These are phyloP conservation scores for Hexamita inflata DNA, from an alignment of 208 protist genomes.

Conservation along the genomic window DNA sequence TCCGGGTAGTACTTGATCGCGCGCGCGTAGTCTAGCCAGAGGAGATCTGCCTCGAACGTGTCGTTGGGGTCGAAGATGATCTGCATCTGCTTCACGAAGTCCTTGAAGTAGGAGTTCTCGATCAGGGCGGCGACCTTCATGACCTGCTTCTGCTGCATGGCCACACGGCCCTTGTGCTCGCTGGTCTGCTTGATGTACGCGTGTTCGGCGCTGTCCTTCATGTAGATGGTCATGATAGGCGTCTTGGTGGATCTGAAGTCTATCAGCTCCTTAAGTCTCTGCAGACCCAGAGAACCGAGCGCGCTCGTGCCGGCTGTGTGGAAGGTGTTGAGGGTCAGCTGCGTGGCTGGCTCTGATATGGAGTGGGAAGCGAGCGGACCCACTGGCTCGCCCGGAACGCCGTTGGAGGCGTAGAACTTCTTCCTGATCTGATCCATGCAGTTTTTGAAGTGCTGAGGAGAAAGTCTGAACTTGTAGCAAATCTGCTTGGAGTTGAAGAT, in stretches of 20 bases:
- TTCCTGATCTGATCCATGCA: slow-evolving; percentile 78
- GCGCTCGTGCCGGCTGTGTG: slow-evolving; percentile 95
- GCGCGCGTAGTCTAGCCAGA: background rate
- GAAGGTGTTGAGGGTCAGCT: slow-evolving; percentile 99
- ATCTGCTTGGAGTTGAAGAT: slow-evolving; percentile 77
- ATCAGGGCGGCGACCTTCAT: slow-evolving; percentile 32
- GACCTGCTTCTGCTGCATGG: slow-evolving; percentile 23
- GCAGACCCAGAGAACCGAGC: slow-evolving; percentile 97
- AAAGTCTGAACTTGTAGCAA: slow-evolving; percentile 72
- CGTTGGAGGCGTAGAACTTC: slow-evolving; percentile 71
- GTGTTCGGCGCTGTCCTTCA: slow-evolving; percentile 54
- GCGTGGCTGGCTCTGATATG: slow-evolving; percentile 95
- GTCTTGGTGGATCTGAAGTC: slow-evolving; percentile 84
- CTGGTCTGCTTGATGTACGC: slow-evolving; percentile 63
- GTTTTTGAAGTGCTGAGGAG: slow-evolving; percentile 78
- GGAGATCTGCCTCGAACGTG: background rate
- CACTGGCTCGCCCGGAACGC: slow-evolving; percentile 86
- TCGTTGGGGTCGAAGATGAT: slow-evolving; percentile 15
- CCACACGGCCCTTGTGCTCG: slow-evolving; percentile 56
- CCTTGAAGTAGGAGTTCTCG: slow-evolving; percentile 85
- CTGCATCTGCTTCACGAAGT: slow-evolving; percentile 43
- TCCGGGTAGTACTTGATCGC: background rate
- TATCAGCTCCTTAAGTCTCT: slow-evolving; percentile 93
- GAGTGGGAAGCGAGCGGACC: slow-evolving; percentile 93
- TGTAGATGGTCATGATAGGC: slow-evolving; percentile 72